Base-by-base conservation (phyloP, 2,329 filamentous ascomycete species). In the Aspergillus puulaauensis region DNA sequence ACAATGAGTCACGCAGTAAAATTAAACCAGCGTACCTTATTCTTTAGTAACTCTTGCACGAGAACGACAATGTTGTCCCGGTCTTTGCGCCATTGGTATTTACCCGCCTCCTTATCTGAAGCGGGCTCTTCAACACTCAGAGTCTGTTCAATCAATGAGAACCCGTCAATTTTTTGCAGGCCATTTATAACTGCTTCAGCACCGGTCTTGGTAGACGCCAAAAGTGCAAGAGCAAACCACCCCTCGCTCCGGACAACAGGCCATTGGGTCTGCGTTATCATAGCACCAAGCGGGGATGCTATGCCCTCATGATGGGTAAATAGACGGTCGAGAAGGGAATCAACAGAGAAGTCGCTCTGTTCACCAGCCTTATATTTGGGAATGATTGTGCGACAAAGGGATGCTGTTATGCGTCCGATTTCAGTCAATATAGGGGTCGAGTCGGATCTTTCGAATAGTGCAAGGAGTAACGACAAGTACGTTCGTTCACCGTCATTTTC, bases 231-330 rank as follows among this genome's bases (percentile, higher is more conserved):
- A 14, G 77, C 77, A 65, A 81, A 80, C 73, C 78, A 79, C 2
- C 78, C 79, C 64, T 82, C 79, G 49, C 77, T 78, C 21, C 76
- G 71, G 46, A 81, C 73, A 35, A 80, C 75, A 19, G 78, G 76
- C 75, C 79, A 81, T 57, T 79, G 75, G 5, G 75, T 72, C 56
- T 81, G 78, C 3, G 70, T 71, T 21, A 78, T 66, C 75, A 81
- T 79, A 24, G 73, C 70, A 46, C 71, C 74, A 35, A 80, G 57
- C 14, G 78, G 76, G 23, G 69, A 67, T 4, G 75, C 70, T 55
- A 79, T 61, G 17, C 68, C 68, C 39, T 67, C 50, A 43, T 78
- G 74, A 11, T 74, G 58, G 24, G 54, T 67, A 59, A 77, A 75
- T 8, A 79, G 58, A 14, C 68, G 65, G 0, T 71, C 56, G 37